These are phyloP conservation scores for Aspergillus sp. DNA, from an alignment of 2,329 filamentous ascomycete species.

Conservation along the genomic window DNA sequence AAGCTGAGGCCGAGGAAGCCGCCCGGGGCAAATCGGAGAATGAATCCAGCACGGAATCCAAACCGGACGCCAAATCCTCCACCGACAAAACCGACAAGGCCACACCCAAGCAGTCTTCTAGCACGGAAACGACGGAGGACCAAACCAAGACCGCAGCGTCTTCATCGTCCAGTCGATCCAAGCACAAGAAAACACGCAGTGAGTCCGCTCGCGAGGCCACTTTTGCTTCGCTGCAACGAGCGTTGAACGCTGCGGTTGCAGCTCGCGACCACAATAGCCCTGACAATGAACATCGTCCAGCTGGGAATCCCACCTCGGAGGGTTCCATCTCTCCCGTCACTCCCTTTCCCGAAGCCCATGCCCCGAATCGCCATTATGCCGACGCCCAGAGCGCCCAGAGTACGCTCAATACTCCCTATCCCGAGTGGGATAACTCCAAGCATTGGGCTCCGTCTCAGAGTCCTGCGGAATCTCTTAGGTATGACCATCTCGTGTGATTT, in stretches of 20 bases:
- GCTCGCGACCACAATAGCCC: conserved; percentile 33
- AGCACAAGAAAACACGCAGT: conserved; percentile 37
- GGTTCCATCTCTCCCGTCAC: conserved; percentile 30
- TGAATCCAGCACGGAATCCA: conserved; percentile 24
- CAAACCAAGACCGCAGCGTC: conserved; percentile 19
- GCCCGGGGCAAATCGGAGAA: conserved; percentile 31
- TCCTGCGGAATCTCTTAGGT: conserved; percentile 23
- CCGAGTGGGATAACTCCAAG: conserved; percentile 28
- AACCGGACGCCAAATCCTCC: conserved; percentile 15
- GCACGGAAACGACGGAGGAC: conserved; percentile 19
- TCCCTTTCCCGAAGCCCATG: conserved; percentile 19
- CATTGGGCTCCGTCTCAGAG: conserved; percentile 28
- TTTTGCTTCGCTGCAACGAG: conserved; percentile 45
- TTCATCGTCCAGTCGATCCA: conserved; percentile 24
- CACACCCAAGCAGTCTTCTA: conserved; percentile 28
- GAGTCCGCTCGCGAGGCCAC: conserved; percentile 42
- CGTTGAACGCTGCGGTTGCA: conserved; percentile 42
- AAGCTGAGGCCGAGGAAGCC: conserved; percentile 36
- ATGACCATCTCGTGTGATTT: conserved; percentile 13
- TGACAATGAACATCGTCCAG: conserved; percentile 19
- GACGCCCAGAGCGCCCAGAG: conserved; percentile 8
- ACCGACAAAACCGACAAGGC: conserved; percentile 25
- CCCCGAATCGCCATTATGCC: conserved; percentile 13
- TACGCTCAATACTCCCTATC: conserved; percentile 21
- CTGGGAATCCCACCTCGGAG: conserved; percentile 24